These are phyloP conservation scores for Lasiodiplodia sp. DNA, from an alignment of 2,329 filamentous ascomycete genomes.

Conservation along the genomic window DNA sequence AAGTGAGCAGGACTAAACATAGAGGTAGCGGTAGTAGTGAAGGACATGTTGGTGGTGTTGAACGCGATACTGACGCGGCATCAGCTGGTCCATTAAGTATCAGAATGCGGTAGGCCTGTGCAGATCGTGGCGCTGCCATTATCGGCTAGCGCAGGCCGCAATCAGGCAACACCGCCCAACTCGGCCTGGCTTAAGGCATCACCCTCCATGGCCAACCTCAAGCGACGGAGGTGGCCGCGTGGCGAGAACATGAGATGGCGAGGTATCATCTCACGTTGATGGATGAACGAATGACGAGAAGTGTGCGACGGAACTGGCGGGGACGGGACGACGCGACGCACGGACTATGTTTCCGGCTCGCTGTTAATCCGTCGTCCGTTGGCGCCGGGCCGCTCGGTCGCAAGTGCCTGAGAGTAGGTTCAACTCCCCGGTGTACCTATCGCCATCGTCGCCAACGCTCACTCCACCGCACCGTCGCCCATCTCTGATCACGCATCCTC, in stretches of 20 bases:
- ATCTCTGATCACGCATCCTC: background rate
- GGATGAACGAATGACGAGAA: background rate
- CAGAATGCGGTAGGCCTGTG: background rate
- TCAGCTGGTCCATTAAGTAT: slow-evolving; percentile 6
- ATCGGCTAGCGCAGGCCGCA: slow-evolving; percentile 19
- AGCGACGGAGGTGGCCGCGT: no score
- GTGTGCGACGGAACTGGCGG: background rate
- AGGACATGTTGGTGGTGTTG: background rate
- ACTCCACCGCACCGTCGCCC: background rate
- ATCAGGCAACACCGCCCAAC: slow-evolving; percentile 16
- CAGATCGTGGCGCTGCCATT: background rate
- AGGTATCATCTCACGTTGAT: background rate
- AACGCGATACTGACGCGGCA: background rate
- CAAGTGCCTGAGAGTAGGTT: background rate
- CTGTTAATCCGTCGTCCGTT: background rate
- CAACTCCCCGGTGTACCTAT: background rate
- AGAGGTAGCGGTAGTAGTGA: background rate
- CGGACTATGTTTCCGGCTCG: background rate
- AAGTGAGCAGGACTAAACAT: background rate
- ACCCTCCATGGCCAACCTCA: background rate
- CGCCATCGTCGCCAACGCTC: background rate
- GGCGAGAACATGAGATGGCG: background rate
- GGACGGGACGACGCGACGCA: background rate
- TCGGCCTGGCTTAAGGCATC: slow-evolving; percentile 9
- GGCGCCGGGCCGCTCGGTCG: background rate